phyloP scores from a whole-genome alignment of 176 grass and related monocot species.

The Coix lacrymajobi region DNA sequence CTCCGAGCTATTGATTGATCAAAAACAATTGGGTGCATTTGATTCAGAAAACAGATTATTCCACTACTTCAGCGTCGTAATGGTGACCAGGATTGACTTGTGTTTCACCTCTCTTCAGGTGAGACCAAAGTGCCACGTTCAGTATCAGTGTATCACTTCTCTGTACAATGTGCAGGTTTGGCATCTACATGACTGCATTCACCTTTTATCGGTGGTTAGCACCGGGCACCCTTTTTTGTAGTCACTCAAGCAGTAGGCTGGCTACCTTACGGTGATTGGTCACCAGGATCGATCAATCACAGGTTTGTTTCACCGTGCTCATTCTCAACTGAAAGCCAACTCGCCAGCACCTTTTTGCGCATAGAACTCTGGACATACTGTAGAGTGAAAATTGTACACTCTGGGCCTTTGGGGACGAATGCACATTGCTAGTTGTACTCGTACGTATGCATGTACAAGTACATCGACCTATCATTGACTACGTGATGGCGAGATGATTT shows the following conservation, averaged over 20 bases:
- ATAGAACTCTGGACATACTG: background rate
- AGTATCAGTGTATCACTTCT: background rate
- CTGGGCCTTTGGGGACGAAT: background rate
- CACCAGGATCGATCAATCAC: background rate
- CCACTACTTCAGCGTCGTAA: background rate
- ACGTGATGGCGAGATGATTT: background rate
- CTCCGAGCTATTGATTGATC: background rate
- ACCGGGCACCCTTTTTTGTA: background rate
- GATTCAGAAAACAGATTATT: background rate
- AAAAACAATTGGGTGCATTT: background rate
- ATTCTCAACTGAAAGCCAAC: background rate
- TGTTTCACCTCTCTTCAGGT: background rate
- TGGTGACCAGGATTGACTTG: background rate
- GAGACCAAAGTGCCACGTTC: background rate
- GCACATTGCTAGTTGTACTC: background rate
- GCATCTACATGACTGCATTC: background rate
- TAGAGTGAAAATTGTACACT: background rate
- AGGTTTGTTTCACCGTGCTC: background rate
- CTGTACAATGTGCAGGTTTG: background rate
- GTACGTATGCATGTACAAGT: background rate
- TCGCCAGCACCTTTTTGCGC: background rate
- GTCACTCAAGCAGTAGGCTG: background rate
- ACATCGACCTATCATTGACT: background rate
- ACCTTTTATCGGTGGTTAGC: background rate
- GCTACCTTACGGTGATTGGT: background rate